Evolutionary conservation across 108 stramenopile genomes (phyloP).

Genomic region (Bacterosira constricta): DNA sequence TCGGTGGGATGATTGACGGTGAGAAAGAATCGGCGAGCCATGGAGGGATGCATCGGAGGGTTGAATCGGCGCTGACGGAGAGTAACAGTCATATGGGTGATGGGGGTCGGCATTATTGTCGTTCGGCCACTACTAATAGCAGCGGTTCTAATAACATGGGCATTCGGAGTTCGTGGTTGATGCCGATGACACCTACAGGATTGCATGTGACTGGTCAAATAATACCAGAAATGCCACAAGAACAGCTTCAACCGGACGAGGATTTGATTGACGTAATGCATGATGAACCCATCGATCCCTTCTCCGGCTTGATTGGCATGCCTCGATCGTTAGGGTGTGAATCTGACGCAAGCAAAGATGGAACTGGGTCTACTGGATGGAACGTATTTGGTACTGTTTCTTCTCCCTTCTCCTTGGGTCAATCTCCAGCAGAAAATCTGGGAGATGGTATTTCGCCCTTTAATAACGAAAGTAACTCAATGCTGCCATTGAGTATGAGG

Average conservation of each 20-base stretch:
- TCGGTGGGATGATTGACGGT: not conserved
- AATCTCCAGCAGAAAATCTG: no score
- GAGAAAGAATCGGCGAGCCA: not conserved
- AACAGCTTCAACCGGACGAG: not conserved
- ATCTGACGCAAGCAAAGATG: not conserved
- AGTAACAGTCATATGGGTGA: not conserved
- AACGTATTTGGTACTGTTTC: no score
- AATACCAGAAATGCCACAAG: not conserved
- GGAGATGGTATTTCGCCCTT: no score
- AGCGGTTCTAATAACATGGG: not conserved
- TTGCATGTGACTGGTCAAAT: not conserved
- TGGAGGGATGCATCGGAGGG: not conserved
- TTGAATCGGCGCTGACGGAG: not conserved
- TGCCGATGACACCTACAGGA: not conserved
- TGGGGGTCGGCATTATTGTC: not conserved
- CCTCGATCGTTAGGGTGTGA: not conserved
- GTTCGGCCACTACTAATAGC: not conserved
- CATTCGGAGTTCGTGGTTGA: not conserved
- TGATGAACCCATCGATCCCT: slow-evolving; percentile 5
- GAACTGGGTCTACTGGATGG: no score
- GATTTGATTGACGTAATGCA: not conserved
- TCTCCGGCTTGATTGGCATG: slow-evolving; percentile 11
- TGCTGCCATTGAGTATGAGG: no score
- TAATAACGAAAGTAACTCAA: no score
- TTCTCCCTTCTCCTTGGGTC: no score